Evolutionary conservation across 768 basidiomycete genomes (phyloP).

Genomic region (Mrakia hoshinonis): DNA sequence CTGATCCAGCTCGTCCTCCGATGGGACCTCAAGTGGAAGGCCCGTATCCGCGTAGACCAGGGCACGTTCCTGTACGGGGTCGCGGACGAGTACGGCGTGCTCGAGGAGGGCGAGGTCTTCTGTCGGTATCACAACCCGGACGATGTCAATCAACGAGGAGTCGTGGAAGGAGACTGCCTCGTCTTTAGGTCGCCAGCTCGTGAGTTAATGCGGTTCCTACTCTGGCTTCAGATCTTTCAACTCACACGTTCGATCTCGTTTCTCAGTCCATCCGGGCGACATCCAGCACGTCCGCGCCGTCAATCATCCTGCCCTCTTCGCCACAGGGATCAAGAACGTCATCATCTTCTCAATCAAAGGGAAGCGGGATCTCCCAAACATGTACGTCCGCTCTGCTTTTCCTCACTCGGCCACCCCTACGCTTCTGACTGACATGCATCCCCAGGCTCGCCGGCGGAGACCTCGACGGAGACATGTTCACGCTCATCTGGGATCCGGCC

Average conservation of each 20-base stretch:
- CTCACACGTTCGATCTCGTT: not conserved
- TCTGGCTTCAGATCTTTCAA: not conserved
- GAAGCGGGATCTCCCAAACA: conserved; percentile 11
- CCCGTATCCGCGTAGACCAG: conserved; percentile 20
- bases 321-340: conserved; percentile 13
- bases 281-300: conserved; percentile 11
- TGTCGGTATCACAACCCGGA: conserved; percentile 3
- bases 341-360: conserved; percentile 22
- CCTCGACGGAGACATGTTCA: conserved; percentile 19
- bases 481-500: conserved; percentile 17
- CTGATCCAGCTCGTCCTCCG: not conserved
- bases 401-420: not conserved
- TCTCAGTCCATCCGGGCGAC: conserved; percentile 19
- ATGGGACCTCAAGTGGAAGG: conserved; percentile 21
- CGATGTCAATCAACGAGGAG: not conserved
- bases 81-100: conserved; percentile 21
- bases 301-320: conserved; percentile 20
- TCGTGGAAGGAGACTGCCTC: conserved; percentile 16
- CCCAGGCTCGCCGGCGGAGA: conserved; percentile 22
- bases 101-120: conserved; percentile 19
- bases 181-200: conserved; percentile 15
- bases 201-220: not conserved
- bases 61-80: conserved; percentile 23
- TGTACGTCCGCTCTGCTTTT: not conserved
- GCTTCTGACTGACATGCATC: not conserved